phyloP scores from a whole-genome alignment of 306 rosid species.

The Sindora glabra region DNA sequence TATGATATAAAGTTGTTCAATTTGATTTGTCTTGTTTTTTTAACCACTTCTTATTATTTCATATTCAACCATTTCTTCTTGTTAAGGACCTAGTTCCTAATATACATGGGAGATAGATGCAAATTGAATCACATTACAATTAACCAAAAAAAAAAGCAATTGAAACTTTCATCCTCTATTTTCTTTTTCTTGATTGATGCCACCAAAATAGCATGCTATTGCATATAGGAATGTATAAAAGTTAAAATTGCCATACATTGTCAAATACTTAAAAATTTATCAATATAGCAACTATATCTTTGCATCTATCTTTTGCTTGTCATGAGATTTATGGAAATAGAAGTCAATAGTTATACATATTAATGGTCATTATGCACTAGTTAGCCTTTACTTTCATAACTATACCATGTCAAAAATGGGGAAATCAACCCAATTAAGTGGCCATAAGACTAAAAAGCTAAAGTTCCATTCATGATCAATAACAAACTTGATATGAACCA shows the following conservation, averaged over 20 bases:
- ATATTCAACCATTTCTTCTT: too few relatives aligned
- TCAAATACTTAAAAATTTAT: background rate
- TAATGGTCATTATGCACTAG: slow-evolving; percentile 20
- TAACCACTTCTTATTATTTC: too few relatives aligned
- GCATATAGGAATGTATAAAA: too few relatives aligned
- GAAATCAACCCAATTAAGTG: slow-evolving; percentile 1
- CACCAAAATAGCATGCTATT: background rate
- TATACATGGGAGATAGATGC: too few relatives aligned
- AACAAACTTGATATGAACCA: too few relatives aligned
- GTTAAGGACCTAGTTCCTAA: too few relatives aligned
- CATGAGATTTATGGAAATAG: slow-evolving; percentile 12
- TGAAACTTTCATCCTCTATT: background rate
- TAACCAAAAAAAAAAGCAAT: too few relatives aligned
- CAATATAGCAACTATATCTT: background rate
- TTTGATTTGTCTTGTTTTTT: too few relatives aligned
- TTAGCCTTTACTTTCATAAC: slow-evolving; percentile 12
- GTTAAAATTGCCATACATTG: slow-evolving; percentile 5
- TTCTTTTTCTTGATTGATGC: background rate
- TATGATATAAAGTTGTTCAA: too few relatives aligned
- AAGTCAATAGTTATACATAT: slow-evolving; percentile 1
- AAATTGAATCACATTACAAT: too few relatives aligned
- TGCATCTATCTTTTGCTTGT: slow-evolving; percentile 2
- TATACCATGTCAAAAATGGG: slow-evolving; percentile 9
- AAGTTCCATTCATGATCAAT: too few relatives aligned
- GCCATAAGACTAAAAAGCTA: slow-evolving; percentile 12